Evolutionary conservation across 2,329 filamentous ascomycete genomes (phyloP).

Genomic region (Raffaelea arxii): DNA sequence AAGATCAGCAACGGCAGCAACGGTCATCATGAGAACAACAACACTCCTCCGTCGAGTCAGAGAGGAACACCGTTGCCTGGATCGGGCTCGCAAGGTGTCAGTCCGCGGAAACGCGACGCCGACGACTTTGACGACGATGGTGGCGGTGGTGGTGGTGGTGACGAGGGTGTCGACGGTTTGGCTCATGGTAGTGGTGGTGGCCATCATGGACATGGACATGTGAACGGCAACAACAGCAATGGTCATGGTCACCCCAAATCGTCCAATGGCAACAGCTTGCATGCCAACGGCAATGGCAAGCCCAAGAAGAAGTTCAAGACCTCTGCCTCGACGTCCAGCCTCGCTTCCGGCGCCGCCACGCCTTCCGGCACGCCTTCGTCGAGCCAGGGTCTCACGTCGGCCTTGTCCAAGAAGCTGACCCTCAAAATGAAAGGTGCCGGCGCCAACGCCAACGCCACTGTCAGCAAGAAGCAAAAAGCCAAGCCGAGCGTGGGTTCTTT

Average conservation of each 20-base stretch:
- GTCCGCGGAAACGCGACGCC: conserved; percentile 47
- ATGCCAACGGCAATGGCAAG: conserved; percentile 25
- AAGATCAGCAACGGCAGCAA: conserved; percentile 52
- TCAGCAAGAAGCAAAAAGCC: conserved; percentile 44
- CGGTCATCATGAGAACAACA: conserved; percentile 36
- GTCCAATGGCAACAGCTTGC: too few species aligned
- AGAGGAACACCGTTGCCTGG: conserved; percentile 50
- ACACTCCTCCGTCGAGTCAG: conserved; percentile 52
- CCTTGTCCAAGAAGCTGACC: conserved; percentile 12
- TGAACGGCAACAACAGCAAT: too few species aligned
- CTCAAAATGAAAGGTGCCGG: conserved; percentile 36
- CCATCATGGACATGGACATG: too few species aligned
- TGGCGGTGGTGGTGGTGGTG: too few species aligned
- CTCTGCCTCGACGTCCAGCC: conserved; percentile 7
- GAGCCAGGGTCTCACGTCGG: conserved; percentile 8
- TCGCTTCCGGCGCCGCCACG: conserved; percentile 4
- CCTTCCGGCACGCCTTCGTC: conserved; percentile 12
- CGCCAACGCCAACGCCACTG: conserved; percentile 3
- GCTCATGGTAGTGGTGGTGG: too few species aligned
- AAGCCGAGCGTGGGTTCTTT: conserved; percentile 41
- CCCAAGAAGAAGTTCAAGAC: conserved; percentile 49
- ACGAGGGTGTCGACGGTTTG: too few species aligned
- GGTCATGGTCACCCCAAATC: too few species aligned
- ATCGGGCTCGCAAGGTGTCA: conserved; percentile 42
- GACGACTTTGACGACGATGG: conserved; percentile 46